Percentiles rank a stretch among this genome's conserved stretches.
Evolutionary conservation across 306 rosid genomes (phyloP).

Genomic region (Erythrophleum fordii): DNA sequence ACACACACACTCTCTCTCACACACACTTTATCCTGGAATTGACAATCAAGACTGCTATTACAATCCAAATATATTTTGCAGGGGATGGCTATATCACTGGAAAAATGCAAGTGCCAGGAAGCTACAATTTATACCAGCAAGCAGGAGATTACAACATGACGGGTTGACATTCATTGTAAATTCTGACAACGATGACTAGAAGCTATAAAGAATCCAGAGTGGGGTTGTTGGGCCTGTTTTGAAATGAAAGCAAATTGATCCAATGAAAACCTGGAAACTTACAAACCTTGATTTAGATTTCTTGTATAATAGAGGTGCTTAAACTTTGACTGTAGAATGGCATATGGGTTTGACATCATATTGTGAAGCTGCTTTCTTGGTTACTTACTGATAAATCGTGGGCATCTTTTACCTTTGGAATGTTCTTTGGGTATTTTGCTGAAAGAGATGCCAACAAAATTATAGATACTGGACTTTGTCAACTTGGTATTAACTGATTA

Average conservation of each 20-base stretch:
- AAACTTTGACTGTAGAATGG: conserved; percentile 39
- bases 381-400: conserved; percentile 3
- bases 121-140: conserved; percentile 55
- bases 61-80: conserved; percentile 31
- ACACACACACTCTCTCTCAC: not conserved
- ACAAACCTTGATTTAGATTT: not conserved
- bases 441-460: conserved; percentile 3
- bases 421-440: conserved; percentile 21
- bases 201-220: conserved; percentile 23
- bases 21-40: not conserved
- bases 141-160: conserved; percentile 64
- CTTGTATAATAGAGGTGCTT: conserved; percentile 17
- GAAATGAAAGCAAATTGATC: not conserved
- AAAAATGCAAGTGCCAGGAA: conserved; percentile 69
- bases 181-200: conserved; percentile 39
- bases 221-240: conserved; percentile 6
- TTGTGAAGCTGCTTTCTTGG: conserved; percentile 28
- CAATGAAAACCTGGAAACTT: not conserved
- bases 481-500: not conserved
- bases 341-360: conserved; percentile 36
- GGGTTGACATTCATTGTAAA: conserved; percentile 48
- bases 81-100: conserved; percentile 72
- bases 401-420: conserved; percentile 25
- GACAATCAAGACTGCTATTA: conserved; percentile 31
- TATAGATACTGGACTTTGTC: not conserved